A percentile compares a stretch with the other conserved stretches of the same genome.
Conservation (phyloP, 164 flowering plant genomes). For the Magnolia kwangsiensis region DNA sequence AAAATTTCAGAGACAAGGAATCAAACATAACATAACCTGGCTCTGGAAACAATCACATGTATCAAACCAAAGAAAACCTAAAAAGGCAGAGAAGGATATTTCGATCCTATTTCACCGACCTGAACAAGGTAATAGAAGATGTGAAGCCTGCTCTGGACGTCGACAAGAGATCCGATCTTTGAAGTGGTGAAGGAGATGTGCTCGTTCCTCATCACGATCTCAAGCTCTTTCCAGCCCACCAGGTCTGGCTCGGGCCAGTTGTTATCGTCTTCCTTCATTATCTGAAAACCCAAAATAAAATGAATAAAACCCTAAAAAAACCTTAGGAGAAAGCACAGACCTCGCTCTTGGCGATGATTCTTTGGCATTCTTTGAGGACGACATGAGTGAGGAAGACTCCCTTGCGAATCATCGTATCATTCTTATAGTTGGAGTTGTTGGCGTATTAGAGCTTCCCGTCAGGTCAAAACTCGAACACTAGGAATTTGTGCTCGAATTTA, state of each 20-base stretch:
- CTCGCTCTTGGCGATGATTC: no score
- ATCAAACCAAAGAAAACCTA: no score
- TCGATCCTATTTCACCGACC: no score
- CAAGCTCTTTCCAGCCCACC: slow-evolving; percentile 90
- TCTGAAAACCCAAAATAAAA: no score
- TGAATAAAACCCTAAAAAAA: no score
- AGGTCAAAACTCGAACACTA: slow-evolving; percentile 89
- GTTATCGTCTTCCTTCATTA: slow-evolving; percentile 84
- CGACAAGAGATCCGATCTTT: slow-evolving; percentile 94
- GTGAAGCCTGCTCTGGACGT: slow-evolving; percentile 93
- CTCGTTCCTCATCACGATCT: slow-evolving; percentile 96
- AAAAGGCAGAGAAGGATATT: no score
- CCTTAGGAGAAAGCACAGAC: no score
- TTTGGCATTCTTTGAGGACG: no score
- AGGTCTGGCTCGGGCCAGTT: slow-evolving; percentile 97
- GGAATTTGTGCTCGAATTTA: slow-evolving; percentile 87
- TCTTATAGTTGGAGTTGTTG: slow-evolving; percentile 95
- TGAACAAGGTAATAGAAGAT: slow-evolving; percentile 95
- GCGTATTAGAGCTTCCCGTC: slow-evolving; percentile 94
- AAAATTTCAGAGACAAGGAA: no score
- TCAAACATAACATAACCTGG: no score
- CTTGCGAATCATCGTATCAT: slow-evolving; percentile 96
- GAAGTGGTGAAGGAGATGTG: slow-evolving; percentile 95
- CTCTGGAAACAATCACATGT: no score
- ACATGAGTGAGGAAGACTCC: no score